phyloP scores from a whole-genome alignment of 1,284 basidiomycete genomes.

The Trichosporon sp. region DNA sequence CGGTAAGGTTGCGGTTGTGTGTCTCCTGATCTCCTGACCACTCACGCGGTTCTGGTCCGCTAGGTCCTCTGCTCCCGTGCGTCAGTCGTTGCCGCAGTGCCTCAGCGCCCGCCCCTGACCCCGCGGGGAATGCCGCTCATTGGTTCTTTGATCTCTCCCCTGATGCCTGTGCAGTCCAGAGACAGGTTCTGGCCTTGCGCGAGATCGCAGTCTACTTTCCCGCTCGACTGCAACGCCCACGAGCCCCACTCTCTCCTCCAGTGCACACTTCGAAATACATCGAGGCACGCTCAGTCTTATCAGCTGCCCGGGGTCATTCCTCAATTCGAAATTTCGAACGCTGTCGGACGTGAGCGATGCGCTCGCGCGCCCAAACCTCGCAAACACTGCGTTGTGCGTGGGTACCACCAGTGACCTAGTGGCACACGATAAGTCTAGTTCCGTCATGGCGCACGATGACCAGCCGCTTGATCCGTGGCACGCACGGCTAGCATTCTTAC shows the following conservation, averaged over 20 bases:
- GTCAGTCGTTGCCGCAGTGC: neutral
- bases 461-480: slow-evolving; percentile 5
- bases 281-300: neutral
- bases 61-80: neutral
- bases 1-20: slow-evolving; percentile 5
- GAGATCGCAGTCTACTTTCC: slow-evolving; percentile 1
- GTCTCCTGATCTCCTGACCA: slow-evolving; percentile 8
- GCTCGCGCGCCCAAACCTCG: neutral
- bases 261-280: slow-evolving; percentile 5
- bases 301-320: slow-evolving; percentile 4
- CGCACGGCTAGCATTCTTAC: neutral
- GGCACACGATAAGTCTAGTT: slow-evolving; percentile 8
- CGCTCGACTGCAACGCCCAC: neutral
- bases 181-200: neutral
- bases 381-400: neutral
- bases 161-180: neutral
- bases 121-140: slow-evolving; percentile 18
- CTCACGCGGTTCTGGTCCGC: neutral
- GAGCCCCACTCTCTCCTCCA: neutral
- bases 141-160: neutral
- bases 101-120: slow-evolving; percentile 1
- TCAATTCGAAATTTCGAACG: slow-evolving; percentile 1
- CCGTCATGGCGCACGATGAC: neutral
- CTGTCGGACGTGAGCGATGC: slow-evolving; percentile 9
- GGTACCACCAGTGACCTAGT: neutral